Evolutionary conservation across 2,329 filamentous ascomycete genomes (phyloP), one percentile per base, ranked within the genome.

Genomic region (Fusarium hostae): DNA sequence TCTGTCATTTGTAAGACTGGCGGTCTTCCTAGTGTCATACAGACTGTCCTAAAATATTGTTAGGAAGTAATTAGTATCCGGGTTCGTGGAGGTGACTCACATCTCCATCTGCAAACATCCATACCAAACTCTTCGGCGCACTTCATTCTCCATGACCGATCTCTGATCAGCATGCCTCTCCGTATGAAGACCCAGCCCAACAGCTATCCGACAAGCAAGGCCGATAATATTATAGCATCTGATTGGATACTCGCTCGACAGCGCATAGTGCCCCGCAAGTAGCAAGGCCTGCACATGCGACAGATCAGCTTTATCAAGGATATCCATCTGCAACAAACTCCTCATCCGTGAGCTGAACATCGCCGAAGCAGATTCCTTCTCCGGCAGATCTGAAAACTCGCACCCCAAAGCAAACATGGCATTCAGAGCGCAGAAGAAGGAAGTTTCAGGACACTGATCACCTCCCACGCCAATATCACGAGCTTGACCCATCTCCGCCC

Each of bases 101-200:
- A 63, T 64, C 12, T 64, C 61, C 13, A 64, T 8, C 0, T 64
- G 61, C 9, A 64, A 2, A 2, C 61, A 64, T 2, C 61, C 61
- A 22, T 64, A 64, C 61, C 61, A 64, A 0, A 64, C 61, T 3
- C 59, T 63, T 1, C 61, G 59, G 2, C 61, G 61, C 0, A 64
- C 47, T 47, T 64, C 45, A 30, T 64, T 64, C 20, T 64, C 61
- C 20, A 64, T 10, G 0, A 1, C 13, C 12, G 61, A 40, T 24
- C 61, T 9, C 24, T 30, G 59, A 22, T 40, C 26, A 1, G 61
- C 61, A 16, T 64, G 34, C 0, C 7, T 55, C 0, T 64, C 61
- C 0, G 39, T 64, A 0, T 64, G 61, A 0, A 64, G 0, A 0
- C 61, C 61, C 3, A 64, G 11, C 0, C 61, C 61, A 0, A 64